Evolutionary conservation across 352 stramenopile species (phyloP), one percentile per base, ranked within the genome.

Genomic region (Phytophthora pistaciae): DNA sequence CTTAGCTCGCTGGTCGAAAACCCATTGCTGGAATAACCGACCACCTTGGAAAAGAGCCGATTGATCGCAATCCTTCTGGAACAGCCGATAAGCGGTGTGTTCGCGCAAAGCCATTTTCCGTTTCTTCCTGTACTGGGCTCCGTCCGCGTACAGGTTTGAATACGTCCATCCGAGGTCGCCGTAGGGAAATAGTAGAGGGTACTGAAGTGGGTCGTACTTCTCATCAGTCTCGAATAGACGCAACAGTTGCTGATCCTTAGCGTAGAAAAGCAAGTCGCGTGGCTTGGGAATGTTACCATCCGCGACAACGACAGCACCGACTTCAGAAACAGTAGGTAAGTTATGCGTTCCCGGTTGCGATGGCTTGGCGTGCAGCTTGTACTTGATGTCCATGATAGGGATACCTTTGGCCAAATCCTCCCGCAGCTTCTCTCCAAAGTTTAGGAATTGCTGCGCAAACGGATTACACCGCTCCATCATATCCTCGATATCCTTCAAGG

Each of bases 381-480:
- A 69, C 13, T 14, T 10, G 5, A 42, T 42, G 36, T 42, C 36
- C 36, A 16, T 42, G 8, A 42, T 14, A 2, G 8, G 36, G 8
- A 42, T 42, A 10, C 36, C 36, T 14, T 14, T 42, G 8, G 36
- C 36, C 36, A 42, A 42, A 14, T 42, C 36, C 8, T 14, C 36
- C 8, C 54, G 27, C 29, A 63, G 2, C 16, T 53, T 57, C 23
- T 70, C 46, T 0, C 56, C 46, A 52, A 54, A 59, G 1, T 11
- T 53, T 3, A 64, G 23, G 56, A 56, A 56, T 18, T 63, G 38
- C 38, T 59, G 18, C 1, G 52, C 52, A 29, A 58, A 66, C 13
- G 23, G 57, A 29, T 63, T 72, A 13, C 94, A 38, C 50, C 48
- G 13, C 20, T 16, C 5, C 63, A 60, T 60, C 63, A 70, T 64